phyloP scores from a whole-genome alignment of 306 rosid genomes.

The Dalbergia oliveri region DNA sequence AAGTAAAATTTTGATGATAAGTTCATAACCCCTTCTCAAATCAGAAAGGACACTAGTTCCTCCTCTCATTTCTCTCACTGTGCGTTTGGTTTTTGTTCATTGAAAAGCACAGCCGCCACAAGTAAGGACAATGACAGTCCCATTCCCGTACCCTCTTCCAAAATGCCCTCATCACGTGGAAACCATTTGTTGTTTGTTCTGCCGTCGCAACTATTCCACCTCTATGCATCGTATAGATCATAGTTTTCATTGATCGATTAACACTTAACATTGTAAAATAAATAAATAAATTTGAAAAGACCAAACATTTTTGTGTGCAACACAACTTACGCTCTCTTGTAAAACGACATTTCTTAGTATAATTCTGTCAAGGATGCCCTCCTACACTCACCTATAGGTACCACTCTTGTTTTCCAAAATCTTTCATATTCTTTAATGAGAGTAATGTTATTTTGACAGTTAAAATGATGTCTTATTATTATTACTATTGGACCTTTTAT shows the following conservation, averaged over 20 bases:
- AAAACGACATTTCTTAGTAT: slow-evolving; percentile 61
- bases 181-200: slow-evolving; percentile 53
- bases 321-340: slow-evolving; percentile 28
- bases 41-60: background rate
- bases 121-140: slow-evolving; percentile 80
- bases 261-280: background rate
- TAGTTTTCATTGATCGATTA: background rate
- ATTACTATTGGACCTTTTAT: no score
- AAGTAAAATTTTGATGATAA: no score
- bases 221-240: background rate
- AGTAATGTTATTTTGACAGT: no score
- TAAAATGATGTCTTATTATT: no score
- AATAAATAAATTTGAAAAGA: background rate
- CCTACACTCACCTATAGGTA: slow-evolving; percentile 30
- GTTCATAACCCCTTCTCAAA: background rate
- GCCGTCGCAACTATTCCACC: slow-evolving; percentile 43
- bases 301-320: slow-evolving; percentile 34
- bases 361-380: slow-evolving; percentile 55
- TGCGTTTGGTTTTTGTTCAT: background rate
- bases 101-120: slow-evolving; percentile 63
- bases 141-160: slow-evolving; percentile 63
- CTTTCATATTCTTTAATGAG: background rate
- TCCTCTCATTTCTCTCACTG: background rate
- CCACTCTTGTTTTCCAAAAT: slow-evolving; percentile 35
- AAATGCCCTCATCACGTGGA: slow-evolving; percentile 83